Percentiles rank a stretch among this genome's conserved stretches.
Evolutionary conservation across 345 rosid species (phyloP).

Genomic region (Brassica incana): DNA sequence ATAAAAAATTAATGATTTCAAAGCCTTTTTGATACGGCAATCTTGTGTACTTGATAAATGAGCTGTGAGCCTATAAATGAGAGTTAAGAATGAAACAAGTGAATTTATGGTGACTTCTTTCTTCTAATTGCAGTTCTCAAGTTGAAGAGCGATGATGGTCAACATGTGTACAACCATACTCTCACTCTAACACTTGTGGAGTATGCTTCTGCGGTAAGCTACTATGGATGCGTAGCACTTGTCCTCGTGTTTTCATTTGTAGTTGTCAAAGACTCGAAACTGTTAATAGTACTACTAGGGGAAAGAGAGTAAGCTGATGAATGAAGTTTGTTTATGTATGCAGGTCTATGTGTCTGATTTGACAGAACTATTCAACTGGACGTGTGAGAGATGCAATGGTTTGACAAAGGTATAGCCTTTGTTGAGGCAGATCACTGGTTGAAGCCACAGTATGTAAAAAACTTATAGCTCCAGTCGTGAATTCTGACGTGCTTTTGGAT

Average conservation of each 20-base stretch:
- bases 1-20: background rate
- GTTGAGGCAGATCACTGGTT: background rate
- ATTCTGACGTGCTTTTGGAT: slow-evolving; percentile 22
- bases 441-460: background rate
- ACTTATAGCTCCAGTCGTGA: background rate
- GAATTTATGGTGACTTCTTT: slow-evolving; percentile 5
- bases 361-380: slow-evolving; percentile 81
- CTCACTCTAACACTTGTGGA: slow-evolving; percentile 80
- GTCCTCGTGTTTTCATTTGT: slow-evolving; percentile 4
- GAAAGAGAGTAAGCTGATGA: background rate
- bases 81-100: background rate
- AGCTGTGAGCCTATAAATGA: background rate
- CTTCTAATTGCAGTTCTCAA: slow-evolving; percentile 48
- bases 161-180: slow-evolving; percentile 70
- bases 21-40: background rate
- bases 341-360: slow-evolving; percentile 87
- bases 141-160: slow-evolving; percentile 41
- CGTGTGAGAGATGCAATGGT: slow-evolving; percentile 82
- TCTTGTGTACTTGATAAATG: background rate
- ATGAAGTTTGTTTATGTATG: slow-evolving; percentile 33
- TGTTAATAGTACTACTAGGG: background rate
- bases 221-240: no score
- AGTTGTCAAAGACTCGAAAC: background rate
- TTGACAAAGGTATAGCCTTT: slow-evolving; percentile 56
- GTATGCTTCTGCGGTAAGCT: slow-evolving; percentile 92